Percentiles rank a stretch among this genome's conserved stretches.
These are phyloP conservation scores for Nigrospora osmanthi DNA, from an alignment of 2,329 filamentous ascomycete species.

Conservation along the genomic window DNA sequence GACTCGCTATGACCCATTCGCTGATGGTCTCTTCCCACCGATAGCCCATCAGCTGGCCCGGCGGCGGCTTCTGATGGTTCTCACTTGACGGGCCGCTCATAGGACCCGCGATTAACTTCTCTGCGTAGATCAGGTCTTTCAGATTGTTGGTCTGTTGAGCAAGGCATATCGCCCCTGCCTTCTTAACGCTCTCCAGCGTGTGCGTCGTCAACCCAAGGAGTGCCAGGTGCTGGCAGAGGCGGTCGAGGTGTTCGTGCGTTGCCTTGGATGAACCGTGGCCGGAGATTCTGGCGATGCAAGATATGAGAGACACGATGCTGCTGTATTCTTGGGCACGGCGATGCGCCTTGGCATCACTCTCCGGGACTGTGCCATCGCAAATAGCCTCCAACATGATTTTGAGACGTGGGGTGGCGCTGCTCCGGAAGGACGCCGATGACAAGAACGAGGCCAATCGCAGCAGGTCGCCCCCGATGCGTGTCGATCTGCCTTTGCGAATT, in stretches of 20 bases:
- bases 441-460: conserved; percentile 4
- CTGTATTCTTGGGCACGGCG: conserved; percentile 10
- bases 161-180: conserved; percentile 41
- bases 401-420: too few relatives aligned
- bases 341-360: too few relatives aligned
- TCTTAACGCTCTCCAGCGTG: conserved; percentile 28
- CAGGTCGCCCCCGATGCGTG: background rate
- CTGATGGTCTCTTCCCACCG: conserved; percentile 49
- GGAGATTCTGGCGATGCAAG: conserved; percentile 19
- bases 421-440: background rate
- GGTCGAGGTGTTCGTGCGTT: conserved; percentile 17
- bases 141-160: conserved; percentile 45
- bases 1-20: conserved; percentile 46
- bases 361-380: too few relatives aligned
- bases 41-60: conserved; percentile 16
- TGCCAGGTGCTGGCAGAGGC: conserved; percentile 32
- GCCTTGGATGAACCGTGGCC: conserved; percentile 15
- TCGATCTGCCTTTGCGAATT: conserved; percentile 1
- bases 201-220: conserved; percentile 20
- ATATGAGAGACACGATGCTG: conserved; percentile 16
- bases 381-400: too few relatives aligned
- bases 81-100: conserved; percentile 1
- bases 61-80: background rate
- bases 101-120: conserved; percentile 24
- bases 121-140: conserved; percentile 45